These are phyloP conservation scores for Magnusiomyces paraingens DNA, from an alignment of 1,139 yeast genomes.

Conservation along the genomic window DNA sequence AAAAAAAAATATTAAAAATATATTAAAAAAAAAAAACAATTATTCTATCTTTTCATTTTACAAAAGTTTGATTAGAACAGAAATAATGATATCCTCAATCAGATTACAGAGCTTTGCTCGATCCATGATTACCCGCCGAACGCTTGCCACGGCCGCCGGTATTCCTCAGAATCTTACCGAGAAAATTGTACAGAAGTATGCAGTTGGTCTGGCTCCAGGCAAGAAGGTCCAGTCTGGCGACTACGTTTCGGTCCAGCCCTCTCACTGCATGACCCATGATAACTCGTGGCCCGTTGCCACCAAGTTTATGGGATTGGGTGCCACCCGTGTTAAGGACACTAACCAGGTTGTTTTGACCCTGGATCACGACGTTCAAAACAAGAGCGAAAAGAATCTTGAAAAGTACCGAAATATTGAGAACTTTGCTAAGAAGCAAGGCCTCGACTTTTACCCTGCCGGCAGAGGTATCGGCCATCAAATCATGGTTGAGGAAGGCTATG, in stretches of 20 bases:
- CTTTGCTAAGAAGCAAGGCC: slow-evolving; percentile 87
- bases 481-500: slow-evolving; percentile 98
- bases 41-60: neutral
- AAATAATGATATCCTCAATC: neutral
- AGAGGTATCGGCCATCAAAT: slow-evolving; percentile 98
- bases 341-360: slow-evolving; percentile 91
- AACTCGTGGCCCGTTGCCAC: slow-evolving; percentile 99
- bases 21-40: no score
- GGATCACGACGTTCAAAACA: slow-evolving; percentile 97
- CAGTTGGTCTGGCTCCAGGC: slow-evolving; percentile 68
- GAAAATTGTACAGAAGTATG: slow-evolving; percentile 88
- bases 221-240: slow-evolving; percentile 83
- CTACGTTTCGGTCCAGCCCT: slow-evolving; percentile 90
- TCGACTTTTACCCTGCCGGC: slow-evolving; percentile 97
- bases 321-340: slow-evolving; percentile 70
- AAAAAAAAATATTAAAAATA: no score
- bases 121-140: slow-evolving; percentile 10
- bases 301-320: slow-evolving; percentile 93
- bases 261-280: slow-evolving; percentile 98
- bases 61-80: neutral
- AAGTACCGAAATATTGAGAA: slow-evolving; percentile 83
- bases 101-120: neutral
- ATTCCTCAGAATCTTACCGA: slow-evolving; percentile 75
- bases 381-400: slow-evolving; percentile 74
- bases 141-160: slow-evolving; percentile 15